Base-by-base conservation (phyloP, 2,329 filamentous ascomycete species). In the Aspergillus novoparasiticus region DNA sequence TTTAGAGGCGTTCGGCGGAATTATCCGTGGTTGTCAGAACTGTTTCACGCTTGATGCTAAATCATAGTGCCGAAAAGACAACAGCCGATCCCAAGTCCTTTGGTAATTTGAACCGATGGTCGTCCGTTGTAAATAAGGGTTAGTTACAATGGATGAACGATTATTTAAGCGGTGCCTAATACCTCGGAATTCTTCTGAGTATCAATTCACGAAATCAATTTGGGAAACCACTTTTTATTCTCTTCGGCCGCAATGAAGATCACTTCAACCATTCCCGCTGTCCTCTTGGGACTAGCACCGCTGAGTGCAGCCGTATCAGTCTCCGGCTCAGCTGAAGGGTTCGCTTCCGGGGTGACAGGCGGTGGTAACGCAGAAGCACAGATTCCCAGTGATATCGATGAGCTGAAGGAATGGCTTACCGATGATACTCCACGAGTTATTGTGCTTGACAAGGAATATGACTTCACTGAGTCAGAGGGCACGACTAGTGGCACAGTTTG, bases 331-430 rank as follows among this genome's bases (percentile, higher is more conserved):
- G 73, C 80, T 8, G 73, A 79, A 60, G 81, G 81, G 34, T 83
- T 83, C 63, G 81, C 80, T 12, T 71, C 74, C 57, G 84, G 84
- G 54, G 83, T 85, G 23, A 89, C 86, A 9, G 87, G 87, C 45
- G 87, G 87, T 65, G 86, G 85, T 58, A 78, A 68, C 62, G 85
- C 83, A n/a, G 74, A 78, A 3, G 73, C 84, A 36, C 83, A 83
- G 11, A 82, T 84, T 63, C 86, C 86, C 19, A 78, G 75, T 8
- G 83, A 79, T 56, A 84, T 76, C 54, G 78, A 77, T 10, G 78
- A 90, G 80, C 82, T 89, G 23, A 82, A 83, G 69, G 79, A 75
- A 36, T 88, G 86, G 76, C 81, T 89, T 6, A 78, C 78, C 8
- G 84, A 87, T 74, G 76, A 76, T 59, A 75, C 76, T 14, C 71